Conservation (phyloP, 441 rosid species). For the Gossypium armourianum region DNA sequence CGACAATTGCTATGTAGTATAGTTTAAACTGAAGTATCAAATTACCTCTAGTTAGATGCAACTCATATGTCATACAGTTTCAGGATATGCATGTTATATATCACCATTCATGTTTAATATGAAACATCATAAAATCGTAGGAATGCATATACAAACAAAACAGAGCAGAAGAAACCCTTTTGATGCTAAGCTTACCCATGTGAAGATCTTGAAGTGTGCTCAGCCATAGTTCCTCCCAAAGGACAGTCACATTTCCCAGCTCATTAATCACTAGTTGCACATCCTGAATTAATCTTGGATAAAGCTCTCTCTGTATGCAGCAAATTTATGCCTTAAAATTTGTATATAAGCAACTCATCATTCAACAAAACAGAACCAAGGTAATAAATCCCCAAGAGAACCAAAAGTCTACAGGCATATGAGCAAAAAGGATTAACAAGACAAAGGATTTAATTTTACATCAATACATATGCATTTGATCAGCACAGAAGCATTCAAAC, state of each 20-base stretch:
- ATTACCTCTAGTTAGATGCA: conserved; percentile 8
- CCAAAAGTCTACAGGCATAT: not conserved
- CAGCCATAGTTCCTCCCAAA: conserved; percentile 99
- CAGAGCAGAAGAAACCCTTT: conserved; percentile 17
- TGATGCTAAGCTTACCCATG: conserved; percentile 47
- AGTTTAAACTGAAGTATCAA: not conserved
- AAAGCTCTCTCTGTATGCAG: conserved; percentile 61
- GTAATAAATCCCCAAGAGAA: not conserved
- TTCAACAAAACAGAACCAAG: conserved; percentile 12
- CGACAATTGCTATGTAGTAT: not conserved
- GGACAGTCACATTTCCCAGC: conserved; percentile 86
- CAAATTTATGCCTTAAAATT: conserved; percentile 22
- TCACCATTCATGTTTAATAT: conserved; percentile 2
- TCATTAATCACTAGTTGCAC: conserved; percentile 93
- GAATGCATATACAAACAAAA: conserved; percentile 16
- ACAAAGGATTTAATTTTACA: not conserved
- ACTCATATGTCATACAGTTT: not conserved
- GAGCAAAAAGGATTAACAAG: not conserved
- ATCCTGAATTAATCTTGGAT: conserved; percentile 84
- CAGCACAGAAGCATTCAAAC: not conserved
- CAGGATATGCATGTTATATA: not conserved
- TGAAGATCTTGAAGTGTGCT: conserved; percentile 97
- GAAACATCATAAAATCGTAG: conserved; percentile 10
- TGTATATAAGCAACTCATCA: conserved; percentile 16
- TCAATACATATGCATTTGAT: not conserved